Evolutionary conservation across 352 stramenopile genomes (phyloP), one percentile per base, ranked within the genome.

Genomic region (Phytophthora sansomeana): DNA sequence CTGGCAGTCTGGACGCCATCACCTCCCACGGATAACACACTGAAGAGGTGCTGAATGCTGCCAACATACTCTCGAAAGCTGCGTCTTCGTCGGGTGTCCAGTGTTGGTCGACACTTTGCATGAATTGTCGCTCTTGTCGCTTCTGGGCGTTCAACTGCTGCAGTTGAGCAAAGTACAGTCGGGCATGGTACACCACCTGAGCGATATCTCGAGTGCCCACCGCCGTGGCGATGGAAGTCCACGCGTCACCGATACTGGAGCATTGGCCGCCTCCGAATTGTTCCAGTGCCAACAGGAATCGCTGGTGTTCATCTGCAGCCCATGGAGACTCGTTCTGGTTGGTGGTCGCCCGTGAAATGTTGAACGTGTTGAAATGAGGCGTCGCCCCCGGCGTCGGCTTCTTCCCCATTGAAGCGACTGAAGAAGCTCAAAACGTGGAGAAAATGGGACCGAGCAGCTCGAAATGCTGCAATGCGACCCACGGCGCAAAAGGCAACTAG

Each of bases 31-130:
- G 73, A 51, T 89, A 90, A 41, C 77, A 90, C 21, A 67, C 70
- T 4, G 64, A 58, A 6, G 48, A 60, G 4, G 41, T 67, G 47
- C 54, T 80, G 54, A 85, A 78, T 4, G 49, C 41, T 11, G 82
- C 84, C 19, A 95, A 69, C 53, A 89, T 60, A 30, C 81, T 75
- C 63, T 95, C 85, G 43, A 95, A 91, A 13, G 62, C 64, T 21
- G 73, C 55, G 63, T 95, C 85, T 58, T 93, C 81, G 16, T 85
- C 63, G 6, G 66, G 38, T 2, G 81, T 93, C 87, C 87, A 95
- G 9, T 63, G 67, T 33, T 74, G 52, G 57, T 92, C 83, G 29
- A 87, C 61, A 26, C 71, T 76, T 52, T 90, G 77, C 77, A 89
- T 82, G 24, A 73, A 62, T 32, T 86, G 55, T 44, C 75, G 75